These are phyloP conservation scores for Podosphaera fusca DNA, from an alignment of 2,329 filamentous ascomycete genomes.

Conservation along the genomic window DNA sequence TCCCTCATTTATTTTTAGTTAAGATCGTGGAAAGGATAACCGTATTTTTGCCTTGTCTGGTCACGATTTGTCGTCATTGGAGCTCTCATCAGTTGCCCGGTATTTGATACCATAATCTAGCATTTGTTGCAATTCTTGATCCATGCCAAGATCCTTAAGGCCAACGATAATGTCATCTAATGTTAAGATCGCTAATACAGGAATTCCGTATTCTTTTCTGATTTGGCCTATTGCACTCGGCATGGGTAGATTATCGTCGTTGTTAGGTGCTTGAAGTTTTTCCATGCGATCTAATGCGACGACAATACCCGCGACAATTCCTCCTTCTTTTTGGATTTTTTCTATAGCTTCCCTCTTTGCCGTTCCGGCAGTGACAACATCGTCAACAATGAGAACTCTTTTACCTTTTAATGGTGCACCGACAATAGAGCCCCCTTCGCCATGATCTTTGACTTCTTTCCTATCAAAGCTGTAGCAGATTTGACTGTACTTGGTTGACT, in stretches of 20 bases:
- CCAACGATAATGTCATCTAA: conserved; percentile 63
- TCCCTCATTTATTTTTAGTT: neutral
- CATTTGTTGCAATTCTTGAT: conserved; percentile 39
- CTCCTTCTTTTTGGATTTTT: conserved; percentile 71
- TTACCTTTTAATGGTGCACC: conserved; percentile 69
- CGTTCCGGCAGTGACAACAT: conserved; percentile 88
- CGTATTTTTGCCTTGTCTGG: neutral
- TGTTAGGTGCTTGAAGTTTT: conserved; percentile 43
- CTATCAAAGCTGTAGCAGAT: conserved; percentile 80
- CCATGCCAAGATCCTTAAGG: conserved; percentile 35
- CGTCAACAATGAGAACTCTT: conserved; percentile 75
- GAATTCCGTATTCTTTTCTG: conserved; percentile 59
- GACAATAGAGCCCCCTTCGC: conserved; percentile 83
- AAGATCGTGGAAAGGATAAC: neutral
- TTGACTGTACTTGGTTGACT: conserved; percentile 38
- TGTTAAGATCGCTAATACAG: conserved; percentile 62
- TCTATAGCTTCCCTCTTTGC: conserved; percentile 81
- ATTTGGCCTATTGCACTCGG: conserved; percentile 72
- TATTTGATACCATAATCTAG: conserved; percentile 51
- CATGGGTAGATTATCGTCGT: conserved; percentile 30
- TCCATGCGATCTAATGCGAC: conserved; percentile 76
- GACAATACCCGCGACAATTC: conserved; percentile 64
- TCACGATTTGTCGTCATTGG: neutral
- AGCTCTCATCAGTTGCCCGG: conserved; percentile 27
- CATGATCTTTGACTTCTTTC: conserved; percentile 90